Percentiles rank a stretch among this genome's conserved stretches.
Conservation (phyloP, 2,329 filamentous ascomycete species). For the Penicillium expansum region DNA sequence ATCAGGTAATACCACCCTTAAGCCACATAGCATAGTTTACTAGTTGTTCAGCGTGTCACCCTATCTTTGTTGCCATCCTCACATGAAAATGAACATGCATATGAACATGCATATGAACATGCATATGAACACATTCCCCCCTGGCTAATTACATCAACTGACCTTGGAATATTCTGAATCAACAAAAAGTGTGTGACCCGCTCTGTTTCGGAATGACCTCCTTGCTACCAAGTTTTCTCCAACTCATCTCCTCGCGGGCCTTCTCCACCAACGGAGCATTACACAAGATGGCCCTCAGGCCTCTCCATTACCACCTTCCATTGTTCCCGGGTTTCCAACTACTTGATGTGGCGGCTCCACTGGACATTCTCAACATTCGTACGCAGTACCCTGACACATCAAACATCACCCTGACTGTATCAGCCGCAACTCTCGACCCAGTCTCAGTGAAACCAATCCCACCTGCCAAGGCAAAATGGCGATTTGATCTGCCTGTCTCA, state of each 20-base stretch:
- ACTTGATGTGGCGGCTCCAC: slow-evolving; percentile 4
- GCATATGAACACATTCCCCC: neutral
- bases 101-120: neutral
- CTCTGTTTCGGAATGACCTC: neutral
- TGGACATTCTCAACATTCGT: slow-evolving; percentile 11
- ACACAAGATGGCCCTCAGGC: slow-evolving; percentile 2
- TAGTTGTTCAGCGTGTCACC: neutral
- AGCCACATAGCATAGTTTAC: neutral
- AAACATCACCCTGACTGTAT: slow-evolving; percentile 6
- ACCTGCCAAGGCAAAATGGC: neutral
- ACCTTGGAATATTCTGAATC: neutral
- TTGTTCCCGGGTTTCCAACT: slow-evolving; percentile 9
- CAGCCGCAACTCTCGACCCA: slow-evolving; percentile 4
- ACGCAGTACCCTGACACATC: slow-evolving; percentile 3
- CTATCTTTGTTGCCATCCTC: neutral
- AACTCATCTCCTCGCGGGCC: neutral
- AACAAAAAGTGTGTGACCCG: neutral
- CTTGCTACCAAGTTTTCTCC: neutral
- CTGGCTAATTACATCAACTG: neutral
- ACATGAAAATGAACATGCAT: neutral
- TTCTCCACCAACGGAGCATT: neutral
- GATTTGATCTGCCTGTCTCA: neutral
- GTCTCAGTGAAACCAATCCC: slow-evolving; percentile 10
- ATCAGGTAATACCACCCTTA: neutral
- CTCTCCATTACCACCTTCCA: slow-evolving; percentile 10